phyloP scores from a whole-genome alignment of 2,329 filamentous ascomycete species.

The Monilinia fructicola region DNA sequence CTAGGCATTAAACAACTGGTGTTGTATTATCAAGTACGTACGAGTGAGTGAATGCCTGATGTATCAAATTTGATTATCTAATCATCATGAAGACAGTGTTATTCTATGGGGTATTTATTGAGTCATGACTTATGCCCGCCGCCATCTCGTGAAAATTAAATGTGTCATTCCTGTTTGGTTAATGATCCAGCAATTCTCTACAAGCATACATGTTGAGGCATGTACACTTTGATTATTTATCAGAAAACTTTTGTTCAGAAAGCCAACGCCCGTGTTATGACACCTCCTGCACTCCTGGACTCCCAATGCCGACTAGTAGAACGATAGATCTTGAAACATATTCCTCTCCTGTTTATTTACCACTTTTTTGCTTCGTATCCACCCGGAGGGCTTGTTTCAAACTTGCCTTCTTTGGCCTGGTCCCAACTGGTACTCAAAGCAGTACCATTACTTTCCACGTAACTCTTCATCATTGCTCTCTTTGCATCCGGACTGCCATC shows the following conservation, averaged over 20 bases:
- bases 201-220: too few relatives aligned
- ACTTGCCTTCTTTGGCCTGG: constrained; percentile 70
- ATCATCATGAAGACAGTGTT: too few relatives aligned
- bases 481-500: constrained; percentile 74
- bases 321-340: neutral
- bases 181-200: too few relatives aligned
- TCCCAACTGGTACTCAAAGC: constrained; percentile 89
- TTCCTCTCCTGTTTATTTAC: constrained; percentile 2
- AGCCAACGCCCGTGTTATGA: constrained; percentile 5
- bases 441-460: constrained; percentile 89
- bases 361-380: constrained; percentile 75
- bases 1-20: too few relatives aligned
- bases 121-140: too few relatives aligned
- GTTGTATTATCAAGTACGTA: too few relatives aligned
- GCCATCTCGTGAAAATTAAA: too few relatives aligned
- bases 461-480: constrained; percentile 98
- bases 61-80: too few relatives aligned
- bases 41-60: too few relatives aligned
- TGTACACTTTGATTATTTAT: neutral
- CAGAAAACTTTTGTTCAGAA: neutral
- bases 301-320: neutral
- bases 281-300: neutral
- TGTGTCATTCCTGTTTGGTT: too few relatives aligned
- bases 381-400: constrained; percentile 72
- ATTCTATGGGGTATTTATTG: too few relatives aligned